Evolutionary conservation across 768 basidiomycete genomes (phyloP), one percentile per base, ranked within the genome.

Genomic region (Pholiota molesta): DNA sequence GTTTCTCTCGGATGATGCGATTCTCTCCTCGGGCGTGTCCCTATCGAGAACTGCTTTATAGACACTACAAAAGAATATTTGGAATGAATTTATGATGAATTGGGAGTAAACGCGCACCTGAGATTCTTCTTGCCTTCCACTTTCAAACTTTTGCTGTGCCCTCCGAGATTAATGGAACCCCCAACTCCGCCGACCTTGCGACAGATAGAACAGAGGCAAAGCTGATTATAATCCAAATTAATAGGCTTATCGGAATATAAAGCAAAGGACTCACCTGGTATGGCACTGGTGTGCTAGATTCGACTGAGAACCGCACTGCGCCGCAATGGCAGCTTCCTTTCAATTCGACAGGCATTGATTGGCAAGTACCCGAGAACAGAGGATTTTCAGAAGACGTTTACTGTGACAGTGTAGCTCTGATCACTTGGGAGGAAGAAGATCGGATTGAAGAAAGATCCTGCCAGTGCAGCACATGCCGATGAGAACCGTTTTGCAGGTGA

Each of bases 171-270:
- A 69, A 89, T 80, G 2, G 86, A 84, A 0, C 88, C 88, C 13
- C 87, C 86, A 0, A 74, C 74, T 14, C 88, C 88, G 40, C 87
- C 87, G 10, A 88, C 86, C 71, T 90, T 90, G 60, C 88, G 83
- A 68, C 88, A 90, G 63, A 90, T 88, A 35, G 86, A 88, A 69
- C 88, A 90, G 5, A 84, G 56, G 66, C 88, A 90, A 33, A 89
- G 69, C 84, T 87, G 59, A 9, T 26, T 23, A 42, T 33, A 14
- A 49, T 16, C 44, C 40, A 53, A 40, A 16, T n/a, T 21, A 55
- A 31, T 54, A n/a, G 39, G 8, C 10, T 17, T 52, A 14, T 57
- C 1, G 7, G 10, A 19, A 16, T 19, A 14, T 58, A 40, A 33
- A 49, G 11, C 14, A 28, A n/a, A 52, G 35, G 33, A 63, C 74